Percentiles rank a stretch among this genome's conserved stretches.
Evolutionary conservation across 2,329 filamentous ascomycete species (phyloP).

Genomic region (Pseudogymnoascus sp.): DNA sequence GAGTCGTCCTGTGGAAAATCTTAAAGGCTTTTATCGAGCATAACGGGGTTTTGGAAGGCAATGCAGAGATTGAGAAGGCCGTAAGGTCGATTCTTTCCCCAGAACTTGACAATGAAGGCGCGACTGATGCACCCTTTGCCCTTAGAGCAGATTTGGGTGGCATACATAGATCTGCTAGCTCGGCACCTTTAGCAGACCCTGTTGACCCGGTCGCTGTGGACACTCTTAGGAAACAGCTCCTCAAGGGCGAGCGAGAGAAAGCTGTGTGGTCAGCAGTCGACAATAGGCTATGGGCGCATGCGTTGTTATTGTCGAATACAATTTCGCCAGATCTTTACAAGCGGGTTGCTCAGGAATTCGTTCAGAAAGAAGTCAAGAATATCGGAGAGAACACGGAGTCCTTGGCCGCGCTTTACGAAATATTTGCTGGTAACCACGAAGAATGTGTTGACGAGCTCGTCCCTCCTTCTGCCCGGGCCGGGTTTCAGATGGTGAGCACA

Average conservation of each 20-base stretch:
- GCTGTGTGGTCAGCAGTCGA: conserved; percentile 92
- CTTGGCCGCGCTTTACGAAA: conserved; percentile 82
- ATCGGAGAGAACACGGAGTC: conserved; percentile 73
- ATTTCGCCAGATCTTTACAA: conserved; percentile 79
- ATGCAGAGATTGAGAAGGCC: conserved; percentile 59
- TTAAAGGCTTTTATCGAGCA: conserved; percentile 73
- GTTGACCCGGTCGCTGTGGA: conserved; percentile 62
- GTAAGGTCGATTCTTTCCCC: conserved; percentile 68
- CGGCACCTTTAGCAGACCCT: conserved; percentile 49
- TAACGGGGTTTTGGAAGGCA: conserved; percentile 74
- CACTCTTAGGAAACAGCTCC: conserved; percentile 61
- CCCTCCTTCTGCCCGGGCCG: conserved; percentile 81
- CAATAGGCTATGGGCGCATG: conserved; percentile 91
- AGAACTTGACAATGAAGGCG: conserved; percentile 28
- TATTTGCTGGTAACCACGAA: conserved; percentile 87
- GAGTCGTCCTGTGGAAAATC: conserved; percentile 79
- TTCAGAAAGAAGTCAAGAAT: conserved; percentile 86
- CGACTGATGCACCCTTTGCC: conserved; percentile 25
- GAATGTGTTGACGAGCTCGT: conserved; percentile 95
- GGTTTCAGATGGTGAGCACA: conserved; percentile 83
- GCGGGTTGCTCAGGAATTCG: conserved; percentile 89
- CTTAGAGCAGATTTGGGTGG: conserved; percentile 32
- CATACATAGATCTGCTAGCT: conserved; percentile 28
- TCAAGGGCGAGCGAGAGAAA: conserved; percentile 77
- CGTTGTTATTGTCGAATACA: conserved; percentile 74